phyloP scores from a whole-genome alignment of 2,329 filamentous ascomycete genomes.

The Penicillium sp. region DNA sequence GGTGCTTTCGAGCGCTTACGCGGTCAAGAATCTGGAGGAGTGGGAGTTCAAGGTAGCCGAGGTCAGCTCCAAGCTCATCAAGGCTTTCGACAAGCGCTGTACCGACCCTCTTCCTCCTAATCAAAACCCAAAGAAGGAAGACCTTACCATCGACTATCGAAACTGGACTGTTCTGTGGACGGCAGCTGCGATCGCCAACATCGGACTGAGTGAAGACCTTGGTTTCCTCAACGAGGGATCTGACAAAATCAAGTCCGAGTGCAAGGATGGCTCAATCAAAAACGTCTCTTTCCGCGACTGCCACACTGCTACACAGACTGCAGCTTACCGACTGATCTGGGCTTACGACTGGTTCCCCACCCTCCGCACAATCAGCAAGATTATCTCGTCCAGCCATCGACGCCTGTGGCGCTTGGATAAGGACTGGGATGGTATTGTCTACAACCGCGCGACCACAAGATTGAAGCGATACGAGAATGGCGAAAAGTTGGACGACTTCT shows the following conservation, averaged over 20 bases:
- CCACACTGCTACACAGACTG: slow-evolving; percentile 12
- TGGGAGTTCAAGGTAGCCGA: slow-evolving; percentile 47
- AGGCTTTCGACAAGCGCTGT: slow-evolving; percentile 38
- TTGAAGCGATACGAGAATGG: slow-evolving; percentile 35
- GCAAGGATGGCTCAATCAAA: slow-evolving; percentile 22
- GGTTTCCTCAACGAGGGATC: slow-evolving; percentile 40
- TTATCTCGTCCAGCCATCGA: slow-evolving; percentile 21
- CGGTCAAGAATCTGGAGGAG: slow-evolving; percentile 42
- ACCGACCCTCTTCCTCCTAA: slow-evolving; percentile 19
- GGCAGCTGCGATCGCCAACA: slow-evolving; percentile 42
- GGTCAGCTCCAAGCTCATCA: slow-evolving; percentile 35
- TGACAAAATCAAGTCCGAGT: slow-evolving; percentile 30
- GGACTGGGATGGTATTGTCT: slow-evolving; percentile 24
- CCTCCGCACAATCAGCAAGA: slow-evolving; percentile 15
- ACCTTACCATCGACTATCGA: slow-evolving; percentile 38
- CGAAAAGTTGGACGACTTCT: slow-evolving; percentile 60
- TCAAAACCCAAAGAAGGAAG: slow-evolving; percentile 13
- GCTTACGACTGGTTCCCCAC: slow-evolving; percentile 24
- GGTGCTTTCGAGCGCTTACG: slow-evolving; percentile 41
- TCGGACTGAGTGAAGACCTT: slow-evolving; percentile 39
- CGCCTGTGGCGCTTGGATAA: slow-evolving; percentile 19
- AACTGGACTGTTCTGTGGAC: slow-evolving; percentile 43
- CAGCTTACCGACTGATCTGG: slow-evolving; percentile 24
- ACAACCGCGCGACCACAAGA: slow-evolving; percentile 21
- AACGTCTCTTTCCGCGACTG: slow-evolving; percentile 22